Evolutionary conservation across 2,329 filamentous ascomycete genomes (phyloP).

Genomic region (Scopulariopsis brevicaulis): DNA sequence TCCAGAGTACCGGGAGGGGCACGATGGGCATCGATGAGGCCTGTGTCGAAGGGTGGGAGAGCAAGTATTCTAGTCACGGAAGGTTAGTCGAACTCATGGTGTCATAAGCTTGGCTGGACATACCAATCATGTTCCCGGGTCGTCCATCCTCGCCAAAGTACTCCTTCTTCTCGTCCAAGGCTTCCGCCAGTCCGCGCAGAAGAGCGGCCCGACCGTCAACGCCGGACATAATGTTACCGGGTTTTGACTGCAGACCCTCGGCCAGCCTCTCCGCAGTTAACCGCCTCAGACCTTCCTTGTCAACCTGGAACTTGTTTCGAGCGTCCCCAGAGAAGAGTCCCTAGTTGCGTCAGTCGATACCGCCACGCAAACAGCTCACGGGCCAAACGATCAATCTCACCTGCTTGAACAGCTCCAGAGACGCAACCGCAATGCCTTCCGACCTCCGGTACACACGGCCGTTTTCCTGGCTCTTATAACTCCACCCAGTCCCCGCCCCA

Average conservation of each 20-base stretch:
- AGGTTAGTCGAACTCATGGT: conserved; percentile 10
- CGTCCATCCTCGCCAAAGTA: conserved; percentile 76
- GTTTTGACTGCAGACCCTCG: conserved; percentile 73
- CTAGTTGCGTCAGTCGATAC: conserved; percentile 15
- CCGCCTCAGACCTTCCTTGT: conserved; percentile 65
- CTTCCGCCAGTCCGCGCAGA: conserved; percentile 62
- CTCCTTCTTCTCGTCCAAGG: conserved; percentile 63
- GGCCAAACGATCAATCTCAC: conserved; percentile 18
- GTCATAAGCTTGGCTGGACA: conserved; percentile 11
- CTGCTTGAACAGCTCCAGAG: conserved; percentile 84
- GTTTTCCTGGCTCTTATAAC: conserved; percentile 84
- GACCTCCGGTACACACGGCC: conserved; percentile 73
- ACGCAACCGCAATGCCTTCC: conserved; percentile 72
- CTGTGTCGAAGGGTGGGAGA: conserved; percentile 81
- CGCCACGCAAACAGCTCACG: background rate
- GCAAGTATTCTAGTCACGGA: conserved; percentile 63
- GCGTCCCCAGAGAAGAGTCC: conserved; percentile 79
- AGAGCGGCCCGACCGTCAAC: conserved; percentile 76
- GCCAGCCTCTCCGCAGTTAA: conserved; percentile 66
- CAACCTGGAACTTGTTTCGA: conserved; percentile 77
- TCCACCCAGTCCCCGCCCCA: conserved; percentile 83
- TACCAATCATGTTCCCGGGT: conserved; percentile 91
- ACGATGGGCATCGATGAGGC: conserved; percentile 83
- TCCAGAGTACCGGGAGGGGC: conserved; percentile 80
- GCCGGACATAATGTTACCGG: conserved; percentile 72